Evolutionary conservation across 129 eudicot species (phyloP).

Genomic region (Arctium minus): DNA sequence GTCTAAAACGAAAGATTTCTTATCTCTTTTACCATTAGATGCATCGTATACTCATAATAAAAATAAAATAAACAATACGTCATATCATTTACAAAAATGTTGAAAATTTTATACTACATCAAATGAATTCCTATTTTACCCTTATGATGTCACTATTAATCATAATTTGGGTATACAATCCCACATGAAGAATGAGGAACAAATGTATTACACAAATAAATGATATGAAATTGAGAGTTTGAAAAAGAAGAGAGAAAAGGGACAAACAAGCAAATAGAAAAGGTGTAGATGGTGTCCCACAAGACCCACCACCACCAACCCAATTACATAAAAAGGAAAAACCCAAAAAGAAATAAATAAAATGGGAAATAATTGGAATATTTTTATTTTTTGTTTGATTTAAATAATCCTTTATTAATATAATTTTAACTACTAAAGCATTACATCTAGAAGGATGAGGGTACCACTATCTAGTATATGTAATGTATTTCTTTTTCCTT

Average conservation of each 20-base stretch:
- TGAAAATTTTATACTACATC: background rate
- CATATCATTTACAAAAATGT: background rate
- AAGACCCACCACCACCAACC: conserved; percentile 11
- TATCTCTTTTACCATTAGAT: background rate
- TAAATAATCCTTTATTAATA: background rate
- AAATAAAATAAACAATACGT: background rate
- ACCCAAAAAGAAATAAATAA: background rate
- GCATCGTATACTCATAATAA: background rate
- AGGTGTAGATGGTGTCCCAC: conserved; percentile 7
- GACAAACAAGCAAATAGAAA: conserved; percentile 1
- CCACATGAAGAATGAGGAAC: background rate
- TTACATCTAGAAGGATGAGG: background rate
- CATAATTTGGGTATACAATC: background rate
- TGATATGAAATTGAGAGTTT: background rate
- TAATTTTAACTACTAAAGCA: background rate
- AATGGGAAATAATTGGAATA: background rate
- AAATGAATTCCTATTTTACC: background rate
- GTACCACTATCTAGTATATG: background rate
- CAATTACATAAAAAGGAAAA: background rate
- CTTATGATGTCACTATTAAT: background rate
- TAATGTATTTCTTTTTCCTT: background rate
- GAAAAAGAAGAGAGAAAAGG: background rate
- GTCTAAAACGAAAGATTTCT: background rate
- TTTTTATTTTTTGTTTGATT: background rate
- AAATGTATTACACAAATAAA: background rate